Evolutionary conservation across 1,284 basidiomycete species (phyloP), one percentile per base, ranked within the genome.

Genomic region (Boletus sp.): DNA sequence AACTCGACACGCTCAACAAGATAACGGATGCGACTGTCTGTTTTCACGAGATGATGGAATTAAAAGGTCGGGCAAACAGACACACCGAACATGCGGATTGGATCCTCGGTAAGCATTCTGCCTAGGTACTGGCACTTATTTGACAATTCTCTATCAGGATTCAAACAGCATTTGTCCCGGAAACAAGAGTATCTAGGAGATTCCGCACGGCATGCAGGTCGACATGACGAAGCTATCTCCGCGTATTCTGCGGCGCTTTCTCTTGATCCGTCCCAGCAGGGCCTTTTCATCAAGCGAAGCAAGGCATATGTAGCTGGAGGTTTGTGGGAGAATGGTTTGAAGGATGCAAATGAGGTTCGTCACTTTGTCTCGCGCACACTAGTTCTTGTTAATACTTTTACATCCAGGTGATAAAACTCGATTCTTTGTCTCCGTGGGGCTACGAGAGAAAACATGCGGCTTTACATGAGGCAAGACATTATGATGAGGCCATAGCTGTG

Each of bases 381-480:
- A 9, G 6, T 4, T 14, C 23, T 47, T 25, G 13, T 13, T 4
- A 8, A 43, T 19, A 6, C 2, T 7, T 25, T 7, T 14, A 35
- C n/a, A 3, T 23, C 16, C 16, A 59, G 55, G 46, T 35, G 3
- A 59, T 59, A 6, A 7, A 1, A 9, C 46, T 48, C 17, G 59
- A 60, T 44, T 35, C 44, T 4, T 52, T 30, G 6, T 55, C 52
- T 14, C 56, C 56, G 8, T 55, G 56, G 51, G 56, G 51, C 30
- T 57, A 57, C 25, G 52, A 57, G 30, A 56, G 25, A 23, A 57
- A 28, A 23, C 38, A 55, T 25, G 38, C 56, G 23, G 56, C 52
- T 13, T 25, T 55, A 28, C 56, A 57, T 23, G 17, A 19, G 13
- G 23, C 30, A 27, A 37, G 51, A 5, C 28, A 30, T 40, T 54